Base-by-base conservation (phyloP, 2,329 filamentous ascomycete species). In the Cordyceps sp. region DNA sequence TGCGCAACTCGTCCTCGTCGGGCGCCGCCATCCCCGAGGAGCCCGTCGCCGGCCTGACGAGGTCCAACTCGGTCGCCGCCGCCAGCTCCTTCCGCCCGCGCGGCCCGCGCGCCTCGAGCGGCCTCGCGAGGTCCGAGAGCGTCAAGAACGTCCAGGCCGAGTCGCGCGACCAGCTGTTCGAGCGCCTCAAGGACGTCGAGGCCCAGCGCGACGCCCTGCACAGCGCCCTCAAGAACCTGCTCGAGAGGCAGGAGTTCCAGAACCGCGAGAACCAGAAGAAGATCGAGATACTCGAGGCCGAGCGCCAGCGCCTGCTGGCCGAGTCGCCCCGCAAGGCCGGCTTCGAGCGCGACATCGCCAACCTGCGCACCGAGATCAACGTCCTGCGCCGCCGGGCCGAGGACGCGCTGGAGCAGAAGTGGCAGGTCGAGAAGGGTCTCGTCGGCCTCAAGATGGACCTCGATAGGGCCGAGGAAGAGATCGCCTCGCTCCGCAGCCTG, bases 401-500 rank as follows among this genome's bases (percentile, higher is more conserved):
- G 45, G 88, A 96, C 40, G 88, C 88, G 13, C 68, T 96, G 12
- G 84, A 93, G 48, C 82, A 93, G 47, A 96, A 96, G 55, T 96
- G 83, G 78, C 80, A 92, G 49, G 88, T 86, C 38, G 88, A 94
- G 56, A 92, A 92, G 57, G 84, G 84, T 14, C 62, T 96, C 2
- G 69, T 73, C 32, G 84, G 86, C 34, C 60, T 96, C 35, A 93
- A 93, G 59, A 94, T 93, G 80, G 88, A 96, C 48, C 71, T 98
- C 26, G 90, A 96, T 54, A 81, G 86, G 39, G 86, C 90, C 18
- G 84, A 94, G 53, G 81, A 90, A 50, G 90, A 98, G 57, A 93
- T 93, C 20, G 64, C 72, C 26, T 81, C 81, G n/a, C 66, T 98
- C 26, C 75, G 83, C 27, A 69, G 63, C 21, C 62, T 96, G 18